Evolutionary conservation across 805 yeast genomes (phyloP), one percentile per base, ranked within the genome.

Genomic region (Barnettozyma wickerhamii): DNA sequence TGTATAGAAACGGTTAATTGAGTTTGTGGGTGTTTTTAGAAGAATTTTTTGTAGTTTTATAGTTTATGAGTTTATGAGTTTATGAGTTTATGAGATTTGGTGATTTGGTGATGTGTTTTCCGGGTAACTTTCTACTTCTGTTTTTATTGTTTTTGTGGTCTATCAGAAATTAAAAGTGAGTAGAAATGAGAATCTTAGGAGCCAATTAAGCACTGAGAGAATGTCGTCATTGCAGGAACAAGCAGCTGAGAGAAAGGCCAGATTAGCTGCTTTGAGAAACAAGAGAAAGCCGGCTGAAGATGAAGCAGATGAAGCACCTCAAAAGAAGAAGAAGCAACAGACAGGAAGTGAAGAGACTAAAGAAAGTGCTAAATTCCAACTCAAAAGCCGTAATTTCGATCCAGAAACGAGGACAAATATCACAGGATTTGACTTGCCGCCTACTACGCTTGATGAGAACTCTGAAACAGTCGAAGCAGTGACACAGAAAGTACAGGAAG

Each of bases 401-500:
- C 41, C 33, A 4, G 49, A 39, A 12, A 44, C 41, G 4, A 42
- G 40, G 3, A 35, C 38, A 4, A 38, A 48, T 3, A 37, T 52
- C 5, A 37, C 34, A 5, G 59, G 59, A 1, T 42, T 42, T 23
- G 36, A 37, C 1, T 30, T 40, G 1, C 57, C 59, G 3, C 60
- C 62, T 4, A 52, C 60, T 0, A 38, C 47, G 12, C 45, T 47
- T 7, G 53, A 55, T 31, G 58, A 53, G 27, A 60, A 50, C 36
- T 50, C 55, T 4, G 66, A 60, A 32, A 65, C 71, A 0, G 68
- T 65, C 9, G 71, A 66, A 39, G 61, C 62, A 1, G 64, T 59
- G 3, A 58, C 66, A 2, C 54, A 43, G 28, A 48, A 51, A 23
- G 47, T 61, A 6, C 59, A 62, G 37, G 50, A 56, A 13, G 50